Evolutionary conservation across 1,284 basidiomycete genomes (phyloP).

Genomic region (Ustilago shanxiensis): DNA sequence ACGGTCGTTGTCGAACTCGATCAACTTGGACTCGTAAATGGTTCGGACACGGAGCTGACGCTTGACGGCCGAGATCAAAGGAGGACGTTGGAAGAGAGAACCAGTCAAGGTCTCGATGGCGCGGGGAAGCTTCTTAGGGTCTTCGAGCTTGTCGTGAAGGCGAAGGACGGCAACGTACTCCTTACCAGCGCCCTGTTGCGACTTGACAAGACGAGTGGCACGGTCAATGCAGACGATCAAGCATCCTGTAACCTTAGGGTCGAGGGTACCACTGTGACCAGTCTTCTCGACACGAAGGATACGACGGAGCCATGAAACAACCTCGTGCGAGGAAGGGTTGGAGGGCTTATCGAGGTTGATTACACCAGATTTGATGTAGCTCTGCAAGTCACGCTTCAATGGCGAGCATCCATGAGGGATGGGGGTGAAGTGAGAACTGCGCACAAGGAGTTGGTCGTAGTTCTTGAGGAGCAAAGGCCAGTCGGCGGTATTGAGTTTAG

Average conservation of each 20-base stretch:
- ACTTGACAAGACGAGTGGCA: constrained; percentile 99
- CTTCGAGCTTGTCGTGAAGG: constrained; percentile 84
- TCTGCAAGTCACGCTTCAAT: constrained; percentile 88
- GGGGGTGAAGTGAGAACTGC: constrained; percentile 97
- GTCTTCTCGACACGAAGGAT: constrained; percentile 98
- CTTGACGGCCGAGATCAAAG: constrained; percentile 98
- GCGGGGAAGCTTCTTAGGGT: constrained; percentile 87
- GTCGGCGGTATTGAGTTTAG: constrained; percentile 83
- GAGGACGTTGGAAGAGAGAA: constrained; percentile 98
- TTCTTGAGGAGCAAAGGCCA: constrained; percentile 99
- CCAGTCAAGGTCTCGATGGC: constrained; percentile 97
- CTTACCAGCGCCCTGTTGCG: constrained; percentile 97
- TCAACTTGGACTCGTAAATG: constrained; percentile 93
- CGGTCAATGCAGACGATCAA: constrained; percentile 99
- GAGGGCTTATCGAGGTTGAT: constrained; percentile 99
- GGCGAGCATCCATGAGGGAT: constrained; percentile 92
- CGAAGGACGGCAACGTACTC: constrained; percentile 98
- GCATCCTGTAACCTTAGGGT: constrained; percentile 99
- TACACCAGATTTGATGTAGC: constrained; percentile 96
- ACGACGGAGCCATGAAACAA: constrained; percentile 97
- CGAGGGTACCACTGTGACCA: constrained; percentile 95
- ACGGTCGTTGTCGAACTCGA: constrained; percentile 98
- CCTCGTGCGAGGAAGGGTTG: constrained; percentile 99
- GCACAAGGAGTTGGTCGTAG: constrained; percentile 82
- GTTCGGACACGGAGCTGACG: constrained; percentile 97